These are phyloP conservation scores for Globisporangium lucens DNA, from an alignment of 352 stramenopile species.

Conservation along the genomic window DNA sequence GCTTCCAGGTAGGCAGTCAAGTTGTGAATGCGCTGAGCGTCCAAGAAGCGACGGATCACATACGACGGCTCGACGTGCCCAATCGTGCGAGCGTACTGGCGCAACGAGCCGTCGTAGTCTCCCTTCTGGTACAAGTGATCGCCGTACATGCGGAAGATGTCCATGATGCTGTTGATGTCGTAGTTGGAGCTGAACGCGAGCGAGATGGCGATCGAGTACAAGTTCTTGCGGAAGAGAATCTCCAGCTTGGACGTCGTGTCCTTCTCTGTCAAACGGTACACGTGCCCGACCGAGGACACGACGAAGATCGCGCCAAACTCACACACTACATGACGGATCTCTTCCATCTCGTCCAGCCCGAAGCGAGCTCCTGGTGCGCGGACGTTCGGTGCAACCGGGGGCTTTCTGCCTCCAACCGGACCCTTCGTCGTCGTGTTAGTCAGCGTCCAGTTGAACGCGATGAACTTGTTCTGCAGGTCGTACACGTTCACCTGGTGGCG, in stretches of 20 bases:
- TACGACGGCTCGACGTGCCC: constrained; percentile 97
- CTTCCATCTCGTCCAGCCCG: constrained; percentile 81
- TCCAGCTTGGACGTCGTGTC: constrained; percentile 95
- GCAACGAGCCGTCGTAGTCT: constrained; percentile 93
- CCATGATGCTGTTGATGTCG: constrained; percentile 94
- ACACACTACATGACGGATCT: constrained; percentile 82
- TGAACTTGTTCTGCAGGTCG: constrained; percentile 91
- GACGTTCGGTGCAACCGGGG: constrained; percentile 29
- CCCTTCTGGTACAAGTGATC: constrained; percentile 98
- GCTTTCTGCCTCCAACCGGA: constrained; percentile 9
- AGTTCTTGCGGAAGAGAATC: constrained; percentile 96
- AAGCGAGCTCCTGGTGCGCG: constrained; percentile 64
- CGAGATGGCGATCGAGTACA: constrained; percentile 97
- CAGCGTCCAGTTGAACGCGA: constrained; percentile 89
- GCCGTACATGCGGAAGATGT: constrained; percentile 96
- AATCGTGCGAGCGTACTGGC: constrained; percentile 97
- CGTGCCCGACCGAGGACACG: constrained; percentile 77
- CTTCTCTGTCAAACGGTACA: constrained; percentile 94
- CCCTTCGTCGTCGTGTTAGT: constrained; percentile 47
- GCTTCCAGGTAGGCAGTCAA: constrained; percentile 96
- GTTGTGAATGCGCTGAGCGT: constrained; percentile 96
- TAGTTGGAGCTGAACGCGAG: constrained; percentile 95
- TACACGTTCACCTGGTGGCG: constrained; percentile 90
- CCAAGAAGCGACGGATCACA: constrained; percentile 97
- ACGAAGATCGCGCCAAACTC: constrained; percentile 89